Evolutionary conservation across 2,329 filamentous ascomycete genomes (phyloP), one percentile per base, ranked within the genome.

Genomic region (Akanthomyces uredinophilus): DNA sequence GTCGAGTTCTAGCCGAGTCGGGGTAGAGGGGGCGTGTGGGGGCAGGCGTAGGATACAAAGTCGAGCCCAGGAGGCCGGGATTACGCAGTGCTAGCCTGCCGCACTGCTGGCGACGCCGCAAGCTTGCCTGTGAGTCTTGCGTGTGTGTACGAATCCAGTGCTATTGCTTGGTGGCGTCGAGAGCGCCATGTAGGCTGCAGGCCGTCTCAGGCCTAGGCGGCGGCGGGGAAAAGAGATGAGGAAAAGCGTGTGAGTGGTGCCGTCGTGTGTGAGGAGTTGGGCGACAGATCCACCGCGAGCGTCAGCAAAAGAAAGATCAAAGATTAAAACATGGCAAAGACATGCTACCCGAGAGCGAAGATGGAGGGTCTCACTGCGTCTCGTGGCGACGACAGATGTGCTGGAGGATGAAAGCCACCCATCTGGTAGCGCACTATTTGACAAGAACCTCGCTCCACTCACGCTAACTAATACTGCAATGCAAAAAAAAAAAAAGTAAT

Each of bases 1-100:
- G 47, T 60, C 57, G 37, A 60, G 47, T 46, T 22, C 44, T 60
- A 60, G 57, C 47, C 57, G 57, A 60, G 57, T 60, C 27, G 37
- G 57, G 47, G 47, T 44, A 52, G 24, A 58, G 22, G 57, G 57
- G 57, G 57, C 47, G 57, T 60, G 57, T 60, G 47, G 47, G 35
- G 47, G 57, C 57, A 60, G 57, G 47, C 11, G 46, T 32, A 24
- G 32, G 22, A 46, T 20, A 58, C 46, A 59, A 29, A 41, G 46
- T 46, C 56, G 56, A 59, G 32, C 43, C 52, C 56, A 59, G 16
- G 22, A 59, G 35, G 22, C 44, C 56, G 56, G 56, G 56, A 59
- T 59, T 29, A 59, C 41, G 53, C 43, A 56, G 39, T 52, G 32
- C 10, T 35, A 35, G 32, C 32, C 32, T 35, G 32, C 32, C 32